Base-by-base conservation (phyloP, 805 yeast genomes). In the Wickerhamiella galacta region DNA sequence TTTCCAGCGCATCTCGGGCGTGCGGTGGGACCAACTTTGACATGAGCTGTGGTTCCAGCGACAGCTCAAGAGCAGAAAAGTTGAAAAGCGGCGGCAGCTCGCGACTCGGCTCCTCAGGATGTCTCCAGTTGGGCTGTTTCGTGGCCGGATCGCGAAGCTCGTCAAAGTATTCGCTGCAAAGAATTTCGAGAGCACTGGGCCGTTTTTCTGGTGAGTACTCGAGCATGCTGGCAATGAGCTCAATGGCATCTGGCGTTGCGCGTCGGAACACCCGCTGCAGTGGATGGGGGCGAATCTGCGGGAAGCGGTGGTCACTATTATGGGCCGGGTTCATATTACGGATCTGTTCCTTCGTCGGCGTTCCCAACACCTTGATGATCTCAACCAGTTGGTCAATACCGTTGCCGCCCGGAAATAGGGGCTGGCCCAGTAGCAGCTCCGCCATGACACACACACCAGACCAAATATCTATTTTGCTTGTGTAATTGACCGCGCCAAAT, bases 391-490 rank as follows among this genome's bases (percentile, higher is more conserved):
- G 98, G 54, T 90, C 98, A 38, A 90, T 87, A 24, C 98, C 96
- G 39, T 85, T 75, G 53, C 90, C 96, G 28, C 98, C 98, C 9
- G 98, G 98, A 60, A 90, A 90, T 43, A 90, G 62, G 10, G 98
- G 98, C 53, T 83, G 95, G 12, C 98, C 96, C 36, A 90, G 66
- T 41, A 85, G 71, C 48, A 90, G 62, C 58, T 90, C 98, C 4
- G 96, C 96, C 81, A 90, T 83, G 16, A 90, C 98, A 61, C 98
- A 90, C 15, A 94, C 95, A 10, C 93, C 82, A 10, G 94, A 80
- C 98, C 98, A 90, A 30, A 90, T 72, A 54, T 90, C 98, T 43
- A 90, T 90, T 55, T 87, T 85, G 20, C 95, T 83, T 6, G 96
- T 82, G 57, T 90, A 90, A 56, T 85, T 81, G 18, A 93, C 78